Base-by-base conservation (phyloP, 169 alveolate species). In the Cryptosporidium canis region DNA sequence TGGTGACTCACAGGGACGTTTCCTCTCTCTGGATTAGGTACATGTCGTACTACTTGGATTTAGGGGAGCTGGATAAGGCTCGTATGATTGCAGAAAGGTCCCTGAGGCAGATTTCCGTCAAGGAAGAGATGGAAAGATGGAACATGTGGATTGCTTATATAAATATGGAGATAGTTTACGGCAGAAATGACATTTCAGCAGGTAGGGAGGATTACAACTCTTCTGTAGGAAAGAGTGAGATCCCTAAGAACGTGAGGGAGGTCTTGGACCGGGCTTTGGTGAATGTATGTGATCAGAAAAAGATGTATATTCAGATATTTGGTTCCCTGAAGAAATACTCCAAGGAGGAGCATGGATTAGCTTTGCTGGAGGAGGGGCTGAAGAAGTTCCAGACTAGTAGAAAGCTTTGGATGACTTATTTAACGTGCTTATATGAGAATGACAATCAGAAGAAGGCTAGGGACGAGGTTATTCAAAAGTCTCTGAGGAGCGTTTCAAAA, bases 141-240 rank as follows among this genome's bases (percentile, higher is more conserved):
- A 94, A 94, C 39, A 77, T 94, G 7, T 94, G 95, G 95, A 85
- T 94, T 58, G 95, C 96, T 35, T 93, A 92, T 83, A 48, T 94
- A 29, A 94, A 94, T 71, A 94, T 94, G 96, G 96, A 94, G 47
- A 92, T 94, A 48, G 71, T 85, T 27, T 94, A 90, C 66, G 96
- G 96, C 7, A 33, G 11, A 27, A 43, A 3, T 72, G 55, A 72
- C 14, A 18, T 37, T n/a, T 27, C 29, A n/a, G 21, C 27, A 44
- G 33, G 47, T 11, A 48, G 44, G 18, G 66, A 48, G 29, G 33
- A 31, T 47, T 31, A n/a, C 11, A 8, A 1, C 24, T 51, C 68
- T 61, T 61, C 47, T 16, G n/a, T 51, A 18, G 33, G 63, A 51
- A 29, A 71, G 21, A 33, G 61, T 0, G 71, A 58, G 39, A 37